A percentile compares a stretch with the other conserved stretches of the same genome.
These are phyloP conservation scores for Asparagopsis taxiformis DNA, from an alignment of 31 red algal genomes.

Conservation along the genomic window DNA sequence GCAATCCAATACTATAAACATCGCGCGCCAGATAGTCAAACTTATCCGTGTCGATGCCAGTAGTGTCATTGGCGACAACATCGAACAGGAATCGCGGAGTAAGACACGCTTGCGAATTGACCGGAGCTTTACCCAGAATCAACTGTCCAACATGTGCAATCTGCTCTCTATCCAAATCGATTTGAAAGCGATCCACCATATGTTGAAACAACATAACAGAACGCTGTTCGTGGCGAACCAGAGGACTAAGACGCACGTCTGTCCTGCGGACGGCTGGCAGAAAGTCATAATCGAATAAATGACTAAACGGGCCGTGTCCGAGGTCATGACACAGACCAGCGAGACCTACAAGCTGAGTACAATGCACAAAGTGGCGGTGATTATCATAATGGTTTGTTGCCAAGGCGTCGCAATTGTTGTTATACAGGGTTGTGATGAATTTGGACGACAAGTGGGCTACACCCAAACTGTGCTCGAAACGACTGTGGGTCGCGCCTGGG, in stretches of 20 bases:
- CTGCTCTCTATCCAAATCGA: conserved; percentile 75
- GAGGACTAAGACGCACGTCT: not conserved
- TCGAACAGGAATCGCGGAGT: conserved; percentile 69
- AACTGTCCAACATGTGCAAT: conserved; percentile 60
- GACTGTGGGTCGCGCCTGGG: conserved; percentile 91
- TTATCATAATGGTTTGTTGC: conserved; percentile 47
- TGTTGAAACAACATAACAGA: conserved; percentile 78
- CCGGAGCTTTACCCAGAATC: conserved; percentile 23
- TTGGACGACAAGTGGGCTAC: conserved; percentile 60
- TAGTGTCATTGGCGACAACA: conserved; percentile 82
- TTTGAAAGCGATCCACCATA: conserved; percentile 57
- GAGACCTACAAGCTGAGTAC: conserved; percentile 59
- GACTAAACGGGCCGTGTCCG: conserved; percentile 97
- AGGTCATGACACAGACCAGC: conserved; percentile 98
- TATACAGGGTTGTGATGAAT: conserved; percentile 54
- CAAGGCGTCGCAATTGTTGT: conserved; percentile 49
- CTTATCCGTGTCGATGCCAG: conserved; percentile 94
- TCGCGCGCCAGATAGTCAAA: conserved; percentile 98
- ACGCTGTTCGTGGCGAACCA: conserved; percentile 79
- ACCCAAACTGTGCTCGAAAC: conserved; percentile 96
- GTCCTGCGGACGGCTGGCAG: conserved; percentile 39
- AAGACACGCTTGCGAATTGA: not conserved
- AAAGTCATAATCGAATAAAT: conserved; percentile 89
- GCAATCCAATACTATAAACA: conserved; percentile 65
- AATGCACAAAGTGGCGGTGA: conserved; percentile 48